Base-by-base conservation (phyloP, 1,139 yeast genomes). In the Saccharomyces pastorianus region DNA sequence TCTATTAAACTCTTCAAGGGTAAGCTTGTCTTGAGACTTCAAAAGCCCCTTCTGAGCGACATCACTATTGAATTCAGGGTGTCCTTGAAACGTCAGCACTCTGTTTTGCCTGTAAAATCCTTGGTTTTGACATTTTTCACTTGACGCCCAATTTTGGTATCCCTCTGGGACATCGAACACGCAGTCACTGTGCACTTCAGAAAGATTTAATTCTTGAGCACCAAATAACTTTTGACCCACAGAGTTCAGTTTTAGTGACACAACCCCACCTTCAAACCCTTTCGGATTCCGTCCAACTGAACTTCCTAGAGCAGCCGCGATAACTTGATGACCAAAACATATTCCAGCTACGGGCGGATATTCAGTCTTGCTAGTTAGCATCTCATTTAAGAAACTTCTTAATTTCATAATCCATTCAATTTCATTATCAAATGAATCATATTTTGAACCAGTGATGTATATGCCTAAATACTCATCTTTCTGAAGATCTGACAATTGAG, bases 301-400 rank as follows among this genome's bases (percentile, higher is more conserved):
- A 44, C 81, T 77, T 2, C 89, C 93, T 50, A 88, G 70, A 6
- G 85, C 82, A 55, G 84, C 76, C 2, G 83, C 85, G 28, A 88
- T 69, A 20, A 88, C 75, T 66, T 90, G 97, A 68, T 89, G 96
- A 2, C 96, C 97, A 67, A 88, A 89, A 67, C 96, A 90, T 46
- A 89, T 74, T 0, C 95, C 91, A 2, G 79, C 76, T 2, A 81
- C 59, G 0, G 85, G 85, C 11, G 44, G 44, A 11, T 38, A 20
- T 11, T 38, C 26, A 20, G 50, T 44, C 8, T 52, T 59, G 54
- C 76, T 64, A 14, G 26, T 55, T 50, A 55, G 51, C 44, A 58
- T 38, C 2, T 51, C 53, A 27, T 63, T 59, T 28, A 81, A 57
- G 55, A 79, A 76, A 9, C 68, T 60, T 53, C 76, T 75, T 42